Conservation (phyloP, 2,329 filamentous ascomycete genomes). For the Blumeria graminis region DNA sequence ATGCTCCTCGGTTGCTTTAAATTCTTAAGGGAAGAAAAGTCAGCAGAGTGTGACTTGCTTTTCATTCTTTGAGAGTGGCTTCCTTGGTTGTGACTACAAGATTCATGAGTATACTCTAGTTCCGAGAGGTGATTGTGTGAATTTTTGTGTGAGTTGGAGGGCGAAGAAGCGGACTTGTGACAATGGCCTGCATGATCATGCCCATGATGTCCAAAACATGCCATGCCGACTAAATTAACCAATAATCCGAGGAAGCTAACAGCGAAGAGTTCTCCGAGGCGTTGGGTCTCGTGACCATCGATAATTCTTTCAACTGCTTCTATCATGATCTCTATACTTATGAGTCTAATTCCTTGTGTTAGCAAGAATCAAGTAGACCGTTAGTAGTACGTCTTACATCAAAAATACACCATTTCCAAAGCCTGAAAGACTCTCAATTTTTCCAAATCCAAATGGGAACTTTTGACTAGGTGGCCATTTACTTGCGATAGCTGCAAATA, state of each 20-base stretch:
- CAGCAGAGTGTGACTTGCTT: no score
- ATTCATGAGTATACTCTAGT: conserved; percentile 4
- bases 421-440: conserved; percentile 85
- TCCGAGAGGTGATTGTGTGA: neutral
- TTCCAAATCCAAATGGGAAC: conserved; percentile 90
- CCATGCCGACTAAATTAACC: conserved; percentile 78
- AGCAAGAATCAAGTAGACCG: neutral
- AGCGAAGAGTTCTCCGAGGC: conserved; percentile 65
- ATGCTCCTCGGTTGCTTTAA: neutral
- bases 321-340: conserved; percentile 88
- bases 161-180: conserved; percentile 14
- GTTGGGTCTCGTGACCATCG: conserved; percentile 61
- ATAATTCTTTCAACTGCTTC: conserved; percentile 76
- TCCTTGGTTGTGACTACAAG: conserved; percentile 13
- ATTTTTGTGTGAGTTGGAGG: conserved; percentile 4
- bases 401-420: conserved; percentile 93
- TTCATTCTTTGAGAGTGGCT: conserved; percentile 3
- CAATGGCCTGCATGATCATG: conserved; percentile 17
- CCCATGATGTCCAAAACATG: conserved; percentile 19
- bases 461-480: conserved; percentile 81
- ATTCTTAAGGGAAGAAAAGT: no score
- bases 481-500: conserved; percentile 80
- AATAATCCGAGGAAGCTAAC: conserved; percentile 69
- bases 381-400: conserved; percentile 30
- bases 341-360: conserved; percentile 31